Conservation (phyloP, 306 rosid species). For the Cicer pinnatifidum region DNA sequence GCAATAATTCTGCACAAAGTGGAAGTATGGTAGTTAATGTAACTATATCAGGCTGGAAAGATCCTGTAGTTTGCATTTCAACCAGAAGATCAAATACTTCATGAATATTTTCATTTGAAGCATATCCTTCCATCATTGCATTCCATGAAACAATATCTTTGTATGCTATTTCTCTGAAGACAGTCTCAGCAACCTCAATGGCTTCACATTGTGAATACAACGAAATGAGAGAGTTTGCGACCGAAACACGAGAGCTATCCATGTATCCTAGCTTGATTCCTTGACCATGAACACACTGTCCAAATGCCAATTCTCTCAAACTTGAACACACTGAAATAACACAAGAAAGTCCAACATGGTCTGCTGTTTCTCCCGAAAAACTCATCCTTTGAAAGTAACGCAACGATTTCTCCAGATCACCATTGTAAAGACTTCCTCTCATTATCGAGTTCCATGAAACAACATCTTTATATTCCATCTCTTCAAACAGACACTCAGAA, state of each 20-base stretch:
- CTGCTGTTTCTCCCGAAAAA: conserved; percentile 46
- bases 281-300: conserved; percentile 51
- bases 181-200: conserved; percentile 46
- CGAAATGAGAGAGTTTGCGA: conserved; percentile 64
- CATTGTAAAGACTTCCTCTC: conserved; percentile 55
- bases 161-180: conserved; percentile 50
- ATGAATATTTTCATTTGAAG: conserved; percentile 51
- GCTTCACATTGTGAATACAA: conserved; percentile 54
- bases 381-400: conserved; percentile 50
- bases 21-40: conserved; percentile 51
- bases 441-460: conserved; percentile 67
- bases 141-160: conserved; percentile 62
- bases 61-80: conserved; percentile 53
- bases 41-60: conserved; percentile 52
- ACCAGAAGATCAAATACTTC: conserved; percentile 53
- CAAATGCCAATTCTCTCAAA: conserved; percentile 51
- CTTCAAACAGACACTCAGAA: conserved; percentile 49
- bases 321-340: conserved; percentile 54
- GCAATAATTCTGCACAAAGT: conserved; percentile 50
- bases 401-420: conserved; percentile 47
- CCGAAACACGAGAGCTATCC: conserved; percentile 48
- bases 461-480: conserved; percentile 51
- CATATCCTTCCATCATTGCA: conserved; percentile 62
- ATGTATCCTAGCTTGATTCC: conserved; percentile 58
- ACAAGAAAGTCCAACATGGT: conserved; percentile 53